phyloP scores from a whole-genome alignment of 495 filamentous ascomycete species.

The Lasiosphaeriaceae sp. region DNA sequence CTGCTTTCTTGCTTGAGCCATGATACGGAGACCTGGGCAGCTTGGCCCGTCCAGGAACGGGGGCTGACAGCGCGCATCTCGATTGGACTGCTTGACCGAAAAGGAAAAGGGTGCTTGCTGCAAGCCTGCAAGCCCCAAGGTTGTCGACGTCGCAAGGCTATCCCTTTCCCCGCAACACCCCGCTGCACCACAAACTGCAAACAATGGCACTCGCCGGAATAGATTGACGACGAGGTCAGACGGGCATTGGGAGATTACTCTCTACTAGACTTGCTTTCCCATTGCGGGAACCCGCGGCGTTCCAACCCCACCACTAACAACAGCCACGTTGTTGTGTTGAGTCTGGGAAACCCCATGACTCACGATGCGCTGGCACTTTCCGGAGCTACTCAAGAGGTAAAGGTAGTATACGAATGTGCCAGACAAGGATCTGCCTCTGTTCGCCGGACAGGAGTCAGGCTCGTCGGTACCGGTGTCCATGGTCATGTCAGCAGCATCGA shows the following conservation, averaged over 20 bases:
- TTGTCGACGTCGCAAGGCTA: conserved; percentile 16
- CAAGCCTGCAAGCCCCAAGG: neutral
- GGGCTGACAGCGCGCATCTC: neutral
- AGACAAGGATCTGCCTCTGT: too few relatives aligned
- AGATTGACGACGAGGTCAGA: conserved; percentile 6
- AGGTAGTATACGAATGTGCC: too few relatives aligned
- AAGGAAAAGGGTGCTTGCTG: too few relatives aligned
- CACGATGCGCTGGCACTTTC: neutral
- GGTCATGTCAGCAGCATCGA: neutral
- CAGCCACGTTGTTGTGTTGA: conserved; percentile 6
- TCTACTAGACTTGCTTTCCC: conserved; percentile 1
- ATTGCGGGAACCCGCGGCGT: conserved; percentile 5
- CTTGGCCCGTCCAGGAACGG: neutral
- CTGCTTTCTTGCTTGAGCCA: neutral
- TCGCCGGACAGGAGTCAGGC: too few relatives aligned
- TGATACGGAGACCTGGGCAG: neutral
- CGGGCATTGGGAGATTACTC: conserved; percentile 16
- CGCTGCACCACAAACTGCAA: neutral
- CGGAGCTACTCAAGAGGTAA: neutral
- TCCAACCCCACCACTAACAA: conserved; percentile 5
- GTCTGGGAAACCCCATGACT: neutral
- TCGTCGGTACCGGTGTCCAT: neutral
- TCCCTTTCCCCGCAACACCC: conserved; percentile 19
- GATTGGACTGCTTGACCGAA: neutral
- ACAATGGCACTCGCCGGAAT: conserved; percentile 1